Evolutionary conservation across 495 filamentous ascomycete genomes (phyloP), one percentile per base, ranked within the genome.

Genomic region (Zalerion maritima): DNA sequence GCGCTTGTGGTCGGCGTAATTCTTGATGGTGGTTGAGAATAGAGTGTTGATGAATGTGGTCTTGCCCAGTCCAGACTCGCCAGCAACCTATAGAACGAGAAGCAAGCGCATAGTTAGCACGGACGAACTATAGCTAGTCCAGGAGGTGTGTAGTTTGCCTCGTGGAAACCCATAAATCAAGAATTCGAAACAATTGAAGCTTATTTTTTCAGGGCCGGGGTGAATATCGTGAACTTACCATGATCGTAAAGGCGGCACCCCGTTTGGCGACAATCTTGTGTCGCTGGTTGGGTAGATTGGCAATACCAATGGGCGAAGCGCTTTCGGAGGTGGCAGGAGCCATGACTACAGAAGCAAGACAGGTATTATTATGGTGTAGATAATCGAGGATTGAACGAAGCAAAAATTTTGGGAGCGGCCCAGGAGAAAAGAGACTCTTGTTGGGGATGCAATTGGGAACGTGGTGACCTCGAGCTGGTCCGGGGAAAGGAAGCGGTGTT

Each of bases 21-120:
- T 97, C 69, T 97, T 97, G 70, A 97, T 97, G 44, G 89, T 97
- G 36, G 89, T 97, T 28, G 89, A 96, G 66, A 97, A 97, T 19
- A 97, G 72, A 29, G 89, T 97, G 75, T 97, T 97, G 75, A 97
- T 94, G 64, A 97, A 97, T 38, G 89, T 97, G 10, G 89, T 97
- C 72, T 97, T 97, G 62, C 89, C 89, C 43, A 97, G 60, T 40
- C 89, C 89, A 42, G 91, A 96, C 67, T 97, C 89, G 58, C 89
- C 89, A 64, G 92, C 89, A 61, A 94, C 82, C 82, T 91, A 43
- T n/a, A 34, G 20, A 21, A 31, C 12, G 14, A 36, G 69, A 41
- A 71, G 57, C 32, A 34, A 29, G 35, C 35, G 4, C 20, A 10
- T 15, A 14, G 2, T n/a, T 15, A 18, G 10, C 20, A 24, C 3